A percentile compares a stretch with the other conserved stretches of the same genome.
Conservation (phyloP, 768 basidiomycete species). For the Tricholoma sp. region DNA sequence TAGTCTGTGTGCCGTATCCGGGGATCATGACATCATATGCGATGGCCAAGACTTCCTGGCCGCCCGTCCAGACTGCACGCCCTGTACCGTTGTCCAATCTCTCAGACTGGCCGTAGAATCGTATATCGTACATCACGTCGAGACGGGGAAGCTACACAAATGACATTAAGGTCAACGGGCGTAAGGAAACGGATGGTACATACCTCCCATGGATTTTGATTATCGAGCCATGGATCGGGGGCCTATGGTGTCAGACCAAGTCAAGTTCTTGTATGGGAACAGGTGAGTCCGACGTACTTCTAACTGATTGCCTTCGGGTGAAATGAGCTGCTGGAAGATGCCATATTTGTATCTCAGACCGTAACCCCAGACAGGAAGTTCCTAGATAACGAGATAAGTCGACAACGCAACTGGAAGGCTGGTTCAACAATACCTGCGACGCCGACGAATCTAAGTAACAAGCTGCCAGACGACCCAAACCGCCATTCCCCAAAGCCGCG, state of each 20-base stretch:
- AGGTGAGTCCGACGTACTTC: slow-evolving; percentile 35
- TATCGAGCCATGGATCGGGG: slow-evolving; percentile 89
- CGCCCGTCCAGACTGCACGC: slow-evolving; percentile 76
- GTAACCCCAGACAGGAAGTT: slow-evolving; percentile 95
- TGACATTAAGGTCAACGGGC: background rate
- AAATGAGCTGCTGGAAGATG: slow-evolving; percentile 93
- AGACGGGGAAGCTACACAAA: slow-evolving; percentile 57
- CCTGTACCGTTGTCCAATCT: slow-evolving; percentile 53
- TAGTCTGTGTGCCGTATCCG: slow-evolving; percentile 76
- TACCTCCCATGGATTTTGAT: slow-evolving; percentile 83
- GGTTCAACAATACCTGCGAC: slow-evolving; percentile 62
- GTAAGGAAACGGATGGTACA: background rate
- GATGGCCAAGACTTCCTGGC: slow-evolving; percentile 89
- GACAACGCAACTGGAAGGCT: slow-evolving; percentile 35
- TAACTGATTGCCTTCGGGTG: slow-evolving; percentile 75
- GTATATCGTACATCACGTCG: slow-evolving; percentile 80
- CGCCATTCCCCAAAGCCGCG: slow-evolving; percentile 92
- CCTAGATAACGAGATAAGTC: slow-evolving; percentile 25
- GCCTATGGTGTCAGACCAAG: slow-evolving; percentile 48
- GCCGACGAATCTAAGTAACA: slow-evolving; percentile 96
- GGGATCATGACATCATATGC: slow-evolving; percentile 97
- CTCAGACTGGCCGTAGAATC: slow-evolving; percentile 87
- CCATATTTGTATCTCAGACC: slow-evolving; percentile 91
- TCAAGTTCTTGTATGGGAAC: background rate
- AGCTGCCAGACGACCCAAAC: slow-evolving; percentile 91